Evolutionary conservation across 2,329 filamentous ascomycete species (phyloP).

Genomic region (Endothia cerciana): DNA sequence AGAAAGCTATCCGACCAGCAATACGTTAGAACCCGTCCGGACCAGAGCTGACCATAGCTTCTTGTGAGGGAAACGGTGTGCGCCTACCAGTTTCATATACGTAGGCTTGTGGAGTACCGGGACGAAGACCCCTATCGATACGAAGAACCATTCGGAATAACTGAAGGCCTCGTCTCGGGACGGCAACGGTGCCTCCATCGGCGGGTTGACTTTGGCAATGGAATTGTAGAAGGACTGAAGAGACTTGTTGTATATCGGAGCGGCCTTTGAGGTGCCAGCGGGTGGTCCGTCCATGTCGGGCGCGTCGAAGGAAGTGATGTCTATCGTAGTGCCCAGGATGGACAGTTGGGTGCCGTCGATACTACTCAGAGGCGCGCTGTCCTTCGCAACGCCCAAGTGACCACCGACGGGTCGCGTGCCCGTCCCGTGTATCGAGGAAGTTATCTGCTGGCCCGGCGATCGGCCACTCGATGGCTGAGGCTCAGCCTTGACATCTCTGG

Average conservation of each 20-base stretch:
- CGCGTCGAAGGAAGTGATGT: conserved; percentile 73
- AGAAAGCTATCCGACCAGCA: conserved; percentile 49
- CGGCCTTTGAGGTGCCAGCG: conserved; percentile 44
- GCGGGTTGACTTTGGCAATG: conserved; percentile 62
- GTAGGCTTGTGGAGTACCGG: conserved; percentile 79
- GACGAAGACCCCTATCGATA: conserved; percentile 70
- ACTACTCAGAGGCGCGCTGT: conserved; percentile 69
- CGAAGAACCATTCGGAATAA: conserved; percentile 77
- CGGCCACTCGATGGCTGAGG: conserved; percentile 27
- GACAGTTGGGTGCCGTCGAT: conserved; percentile 78
- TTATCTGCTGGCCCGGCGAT: not conserved
- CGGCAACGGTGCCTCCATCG: conserved; percentile 63
- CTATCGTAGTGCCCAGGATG: conserved; percentile 78
- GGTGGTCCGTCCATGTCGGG: conserved; percentile 67
- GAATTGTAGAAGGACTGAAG: conserved; percentile 72
- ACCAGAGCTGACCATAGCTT: not conserved
- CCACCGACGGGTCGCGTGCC: conserved; percentile 54
- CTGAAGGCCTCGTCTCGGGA: conserved; percentile 65
- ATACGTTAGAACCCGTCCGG: conserved; percentile 29
- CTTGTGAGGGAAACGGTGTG: not conserved
- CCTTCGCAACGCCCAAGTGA: conserved; percentile 67
- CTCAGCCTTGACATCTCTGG: conserved; percentile 39
- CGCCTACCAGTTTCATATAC: conserved; percentile 68
- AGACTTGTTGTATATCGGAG: conserved; percentile 70
- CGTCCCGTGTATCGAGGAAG: conserved; percentile 29